Base-by-base conservation (phyloP, 495 filamentous ascomycete species). In the Glarea lozoyensis region DNA sequence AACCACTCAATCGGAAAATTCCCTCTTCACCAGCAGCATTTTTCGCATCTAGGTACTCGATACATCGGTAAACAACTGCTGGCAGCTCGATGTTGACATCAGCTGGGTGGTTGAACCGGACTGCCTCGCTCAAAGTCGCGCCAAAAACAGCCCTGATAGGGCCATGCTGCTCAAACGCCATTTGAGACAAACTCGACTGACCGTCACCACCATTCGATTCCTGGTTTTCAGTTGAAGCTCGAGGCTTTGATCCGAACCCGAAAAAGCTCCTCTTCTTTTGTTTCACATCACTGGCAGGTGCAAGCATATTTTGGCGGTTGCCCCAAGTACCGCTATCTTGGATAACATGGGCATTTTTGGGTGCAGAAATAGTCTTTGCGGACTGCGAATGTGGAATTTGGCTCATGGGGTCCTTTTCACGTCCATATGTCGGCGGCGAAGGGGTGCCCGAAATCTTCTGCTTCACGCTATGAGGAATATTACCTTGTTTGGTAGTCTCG, bases 21-120 rank as follows among this genome's bases (percentile, higher is more conserved):
- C 92, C 92, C 61, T 98, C 92, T 59, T 98, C 92, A 16, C 64
- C 69, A 13, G 82, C 73, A 29, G 90, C 93, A 41, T 82, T 78
- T 63, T 94, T 88, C 11, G 79, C 72, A 37, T 85, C 80, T 18
- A 98, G 72, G 60, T 95, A 98, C 58, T 97, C 87, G 48, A 98
- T 84, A 53, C 89, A 96, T 33, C 92, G 84, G 66, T 94, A 97
- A 31, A 96, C 88, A 1, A 97, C 92, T n/a, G 93, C 86, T 6
- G 92, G 92, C 24, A 98, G 67, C 35, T 82, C 77, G 15, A 83
- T 77, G 38, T 68, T 68, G 15, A 84, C 66, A 43, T 84, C 87
- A 31, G 70, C 59, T 5, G 90, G 90, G 11, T 75, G 69, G 48
- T 82, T 86, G 55, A 73, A 83, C 51, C 84, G 73, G 4, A 94